These are phyloP conservation scores for Sclerotinia spermophila DNA, from an alignment of 2,329 filamentous ascomycete genomes.

Conservation along the genomic window DNA sequence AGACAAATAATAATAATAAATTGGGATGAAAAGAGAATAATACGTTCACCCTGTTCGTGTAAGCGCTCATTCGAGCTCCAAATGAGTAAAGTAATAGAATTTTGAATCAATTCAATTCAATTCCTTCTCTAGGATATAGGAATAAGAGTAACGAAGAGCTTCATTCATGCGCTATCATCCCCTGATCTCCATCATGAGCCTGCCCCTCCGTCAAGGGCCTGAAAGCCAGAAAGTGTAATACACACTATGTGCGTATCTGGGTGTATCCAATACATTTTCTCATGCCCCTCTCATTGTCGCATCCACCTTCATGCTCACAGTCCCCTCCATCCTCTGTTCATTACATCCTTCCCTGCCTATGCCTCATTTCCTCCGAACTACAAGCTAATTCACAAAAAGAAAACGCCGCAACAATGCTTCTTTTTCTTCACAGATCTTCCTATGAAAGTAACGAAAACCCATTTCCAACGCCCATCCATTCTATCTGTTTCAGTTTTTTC, in stretches of 20 bases:
- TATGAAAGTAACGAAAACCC: not conserved
- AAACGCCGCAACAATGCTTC: conserved; percentile 12
- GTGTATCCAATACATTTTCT: not conserved
- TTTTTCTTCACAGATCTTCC: not conserved
- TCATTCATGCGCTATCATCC: not conserved
- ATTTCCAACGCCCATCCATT: conserved; percentile 7
- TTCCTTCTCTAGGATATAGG: not conserved
- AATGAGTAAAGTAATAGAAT: not conserved
- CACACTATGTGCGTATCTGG: not conserved
- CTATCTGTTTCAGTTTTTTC: not conserved
- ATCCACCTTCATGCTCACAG: not conserved
- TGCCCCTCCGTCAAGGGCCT: not conserved
- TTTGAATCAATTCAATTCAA: not conserved
- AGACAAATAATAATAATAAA: not conserved
- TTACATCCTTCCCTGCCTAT: not conserved
- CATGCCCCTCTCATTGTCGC: not conserved
- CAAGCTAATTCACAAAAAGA: not conserved
- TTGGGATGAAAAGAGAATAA: not conserved
- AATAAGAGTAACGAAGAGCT: not conserved
- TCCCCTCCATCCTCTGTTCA: not conserved
- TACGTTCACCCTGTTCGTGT: not conserved
- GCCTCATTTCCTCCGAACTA: not conserved
- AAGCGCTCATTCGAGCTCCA: not conserved
- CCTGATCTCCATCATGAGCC: not conserved
- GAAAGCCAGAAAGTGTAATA: not conserved